Conservation (phyloP, 1,284 basidiomycete genomes). For the Rhodotorula sp. region DNA sequence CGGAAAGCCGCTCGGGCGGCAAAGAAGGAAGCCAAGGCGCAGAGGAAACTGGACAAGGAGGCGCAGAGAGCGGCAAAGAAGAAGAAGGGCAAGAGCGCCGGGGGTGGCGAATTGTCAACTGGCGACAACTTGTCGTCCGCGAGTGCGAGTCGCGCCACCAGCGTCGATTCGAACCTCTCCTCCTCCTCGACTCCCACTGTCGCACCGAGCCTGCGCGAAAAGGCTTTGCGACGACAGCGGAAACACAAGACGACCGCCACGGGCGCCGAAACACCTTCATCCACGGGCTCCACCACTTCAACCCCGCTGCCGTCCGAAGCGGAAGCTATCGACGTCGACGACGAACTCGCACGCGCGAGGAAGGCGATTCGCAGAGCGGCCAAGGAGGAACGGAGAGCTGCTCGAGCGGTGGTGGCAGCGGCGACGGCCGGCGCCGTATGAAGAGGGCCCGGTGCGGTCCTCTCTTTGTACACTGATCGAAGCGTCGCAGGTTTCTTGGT, state of each 20-base stretch:
- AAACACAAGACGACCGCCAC: background rate
- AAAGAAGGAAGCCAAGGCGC: conserved; percentile 16
- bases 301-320: too few species aligned
- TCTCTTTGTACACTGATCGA: background rate
- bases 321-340: conserved; percentile 6
- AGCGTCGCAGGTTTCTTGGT: too few species aligned
- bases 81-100: background rate
- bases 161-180: background rate
- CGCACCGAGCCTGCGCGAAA: background rate
- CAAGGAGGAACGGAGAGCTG: conserved; percentile 11
- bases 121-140: background rate
- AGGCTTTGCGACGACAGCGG: background rate
- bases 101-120: background rate
- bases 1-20: conserved; percentile 1
- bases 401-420: conserved; percentile 11
- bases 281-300: background rate
- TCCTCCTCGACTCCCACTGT: background rate
- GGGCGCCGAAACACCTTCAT: background rate
- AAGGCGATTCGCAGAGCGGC: conserved; percentile 8
- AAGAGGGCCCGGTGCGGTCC: too few species aligned
- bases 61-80: conserved; percentile 11
- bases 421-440: background rate
- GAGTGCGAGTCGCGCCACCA: too few species aligned
- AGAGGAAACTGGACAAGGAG: conserved; percentile 5
- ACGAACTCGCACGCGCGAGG: background rate